Percentiles rank a stretch among this genome's conserved stretches.
Conservation (phyloP, 2,329 filamentous ascomycete species). For the Ustulina deusta region DNA sequence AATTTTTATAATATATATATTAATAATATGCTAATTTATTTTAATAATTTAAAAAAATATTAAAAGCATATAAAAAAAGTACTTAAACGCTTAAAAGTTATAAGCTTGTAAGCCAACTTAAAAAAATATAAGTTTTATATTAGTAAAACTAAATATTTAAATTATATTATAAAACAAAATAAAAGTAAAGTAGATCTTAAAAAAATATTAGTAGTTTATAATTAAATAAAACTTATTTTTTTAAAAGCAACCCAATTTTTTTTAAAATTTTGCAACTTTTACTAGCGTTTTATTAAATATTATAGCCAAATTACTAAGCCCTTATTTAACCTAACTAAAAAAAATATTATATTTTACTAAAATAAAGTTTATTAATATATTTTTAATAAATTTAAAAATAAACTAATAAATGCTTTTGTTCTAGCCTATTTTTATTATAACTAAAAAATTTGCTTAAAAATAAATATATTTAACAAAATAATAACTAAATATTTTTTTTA, state of each 20-base stretch:
- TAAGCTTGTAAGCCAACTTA: not conserved
- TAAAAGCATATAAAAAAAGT: not conserved
- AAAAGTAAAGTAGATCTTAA: not conserved
- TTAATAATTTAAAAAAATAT: slow-evolving; percentile 2
- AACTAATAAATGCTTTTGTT: not conserved
- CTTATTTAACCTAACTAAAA: too few relatives aligned
- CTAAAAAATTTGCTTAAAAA: not conserved
- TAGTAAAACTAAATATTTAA: not conserved
- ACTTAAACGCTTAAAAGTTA: too few relatives aligned
- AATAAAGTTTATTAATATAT: too few relatives aligned
- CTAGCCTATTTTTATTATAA: not conserved
- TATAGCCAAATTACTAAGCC: not conserved
- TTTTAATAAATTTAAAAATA: too few relatives aligned
- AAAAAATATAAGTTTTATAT: slow-evolving; percentile 5
- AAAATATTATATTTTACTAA: too few relatives aligned
- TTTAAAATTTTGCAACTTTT: not conserved
- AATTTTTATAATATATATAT: not conserved
- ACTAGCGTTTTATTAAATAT: not conserved
- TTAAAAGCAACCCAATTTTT: not conserved
- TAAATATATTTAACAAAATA: not conserved
- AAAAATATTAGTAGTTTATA: not conserved
- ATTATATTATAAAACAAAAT: not conserved
- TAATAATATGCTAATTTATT: not conserved
- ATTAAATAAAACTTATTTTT: not conserved
- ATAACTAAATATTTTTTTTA: not conserved